Base-by-base conservation (phyloP, 345 rosid genomes). In the Linum trigynum region DNA sequence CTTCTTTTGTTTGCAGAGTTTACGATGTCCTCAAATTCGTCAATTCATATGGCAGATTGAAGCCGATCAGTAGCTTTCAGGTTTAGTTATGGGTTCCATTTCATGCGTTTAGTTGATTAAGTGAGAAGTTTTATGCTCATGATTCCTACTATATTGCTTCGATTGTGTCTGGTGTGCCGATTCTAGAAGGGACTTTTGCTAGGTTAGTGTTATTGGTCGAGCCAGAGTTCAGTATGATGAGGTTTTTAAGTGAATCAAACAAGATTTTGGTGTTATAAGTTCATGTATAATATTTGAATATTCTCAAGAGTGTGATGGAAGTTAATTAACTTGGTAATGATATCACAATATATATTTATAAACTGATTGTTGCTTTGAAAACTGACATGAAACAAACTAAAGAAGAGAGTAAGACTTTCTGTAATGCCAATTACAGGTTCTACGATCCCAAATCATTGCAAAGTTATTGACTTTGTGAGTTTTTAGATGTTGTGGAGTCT, bases 1-100 rank as follows among this genome's bases (percentile, higher is more conserved):
- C 61, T 37, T 4, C 43, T 66, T 35, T 6, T 67, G 10, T 17
- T 11, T 55, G 37, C 83, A 90, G 90, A 76, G 73, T 67, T 61
- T 79, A 77, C 55, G 71, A 79, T 39, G 72, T 77, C 55, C 65
- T 79, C 51, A 70, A 59, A 61, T 61, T 23, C 32, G 32, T 23
- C 32, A 23, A 23, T 23, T 23, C 76, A 55, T 65, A 62, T 65
- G 69, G 77, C 6, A 57, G 78, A 15, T 68, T 75, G 23, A 78
- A 71, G 67, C 77, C 64, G 38, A 72, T 79, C 64, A 67, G 61
- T 39, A 11, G 38, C 67, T 76, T 65, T 75, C 79, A 77, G 85
- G 86, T 83, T 75, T 38, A 17, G 1, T 17, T 57, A 8, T 57
- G 5, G 57, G 38, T 38, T 55, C 39, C 53, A 23, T 15, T 15